phyloP scores from a whole-genome alignment of 257 asterid species.

The Anisodus tanguticus region DNA sequence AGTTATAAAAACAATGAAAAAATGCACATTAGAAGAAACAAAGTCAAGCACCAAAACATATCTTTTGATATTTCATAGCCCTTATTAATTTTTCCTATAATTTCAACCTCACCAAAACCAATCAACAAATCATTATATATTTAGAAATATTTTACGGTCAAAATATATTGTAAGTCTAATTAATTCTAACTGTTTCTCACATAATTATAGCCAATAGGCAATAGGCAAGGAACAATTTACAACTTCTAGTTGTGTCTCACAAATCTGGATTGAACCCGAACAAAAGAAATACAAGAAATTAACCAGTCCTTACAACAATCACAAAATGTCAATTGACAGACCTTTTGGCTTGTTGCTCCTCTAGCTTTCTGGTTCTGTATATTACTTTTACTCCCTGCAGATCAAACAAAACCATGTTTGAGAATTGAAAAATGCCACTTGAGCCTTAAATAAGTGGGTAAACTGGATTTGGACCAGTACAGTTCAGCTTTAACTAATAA shows the following conservation, averaged over 20 bases:
- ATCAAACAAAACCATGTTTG: constrained; percentile 24
- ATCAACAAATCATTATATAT: constrained; percentile 1
- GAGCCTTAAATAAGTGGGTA: constrained; percentile 14
- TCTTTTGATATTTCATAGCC: background rate
- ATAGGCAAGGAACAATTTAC: background rate
- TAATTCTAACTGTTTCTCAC: background rate
- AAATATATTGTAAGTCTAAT: background rate
- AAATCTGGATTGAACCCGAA: constrained; percentile 22
- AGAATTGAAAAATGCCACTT: background rate
- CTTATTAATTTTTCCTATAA: background rate
- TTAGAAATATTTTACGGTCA: background rate
- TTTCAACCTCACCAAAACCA: constrained; percentile 17
- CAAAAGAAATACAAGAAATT: constrained; percentile 24
- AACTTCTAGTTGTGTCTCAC: background rate
- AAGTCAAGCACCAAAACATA: background rate
- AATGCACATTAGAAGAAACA: background rate
- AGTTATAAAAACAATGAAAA: background rate
- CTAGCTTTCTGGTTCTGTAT: constrained; percentile 92
- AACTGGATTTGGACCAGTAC: constrained; percentile 23
- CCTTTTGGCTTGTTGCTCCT: constrained; percentile 96
- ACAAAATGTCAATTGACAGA: constrained; percentile 34
- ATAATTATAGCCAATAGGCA: too few relatives aligned
- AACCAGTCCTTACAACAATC: constrained; percentile 25
- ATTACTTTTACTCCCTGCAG: constrained; percentile 89
- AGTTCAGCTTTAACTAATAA: background rate